phyloP scores from a whole-genome alignment of 225 moss, liverwort and hornwort species.

The Antitrichia curtipendula region DNA sequence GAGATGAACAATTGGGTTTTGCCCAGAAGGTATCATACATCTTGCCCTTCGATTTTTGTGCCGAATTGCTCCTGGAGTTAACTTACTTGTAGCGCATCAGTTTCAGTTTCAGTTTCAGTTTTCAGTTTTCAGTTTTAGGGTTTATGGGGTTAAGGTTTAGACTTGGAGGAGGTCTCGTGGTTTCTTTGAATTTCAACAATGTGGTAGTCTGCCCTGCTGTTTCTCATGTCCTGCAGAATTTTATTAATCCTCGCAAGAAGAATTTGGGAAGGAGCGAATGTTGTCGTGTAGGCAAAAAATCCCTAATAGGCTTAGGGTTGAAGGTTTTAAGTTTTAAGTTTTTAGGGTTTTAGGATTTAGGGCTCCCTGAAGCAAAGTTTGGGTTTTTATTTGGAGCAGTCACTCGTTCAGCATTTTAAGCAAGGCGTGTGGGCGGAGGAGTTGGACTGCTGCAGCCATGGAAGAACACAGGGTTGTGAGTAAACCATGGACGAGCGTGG shows the following conservation, averaged over 20 bases:
- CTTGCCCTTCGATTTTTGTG: too few species aligned
- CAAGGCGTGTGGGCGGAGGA: not conserved
- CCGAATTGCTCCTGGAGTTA: too few species aligned
- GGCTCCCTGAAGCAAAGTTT: not conserved
- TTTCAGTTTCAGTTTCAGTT: not conserved
- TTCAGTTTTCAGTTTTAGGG: not conserved
- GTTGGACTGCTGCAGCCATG: constrained; percentile 7
- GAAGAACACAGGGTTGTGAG: not conserved
- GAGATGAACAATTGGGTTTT: not conserved
- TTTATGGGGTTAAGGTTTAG: too few species aligned
- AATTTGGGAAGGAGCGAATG: not conserved
- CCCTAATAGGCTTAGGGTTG: not conserved
- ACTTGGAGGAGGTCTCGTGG: not conserved
- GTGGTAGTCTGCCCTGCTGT: not conserved
- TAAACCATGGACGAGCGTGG: constrained; percentile 10
- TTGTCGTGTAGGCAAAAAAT: too few species aligned
- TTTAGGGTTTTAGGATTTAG: not conserved
- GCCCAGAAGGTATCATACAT: not conserved
- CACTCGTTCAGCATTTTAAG: not conserved
- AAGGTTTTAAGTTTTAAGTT: not conserved
- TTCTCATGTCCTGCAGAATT: not conserved
- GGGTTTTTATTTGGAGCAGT: not conserved
- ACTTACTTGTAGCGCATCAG: not conserved
- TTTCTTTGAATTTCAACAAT: not conserved
- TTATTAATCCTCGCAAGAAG: not conserved